phyloP scores from a whole-genome alignment of 148 eudicot species.

The Dysphania ambrosioides region DNA sequence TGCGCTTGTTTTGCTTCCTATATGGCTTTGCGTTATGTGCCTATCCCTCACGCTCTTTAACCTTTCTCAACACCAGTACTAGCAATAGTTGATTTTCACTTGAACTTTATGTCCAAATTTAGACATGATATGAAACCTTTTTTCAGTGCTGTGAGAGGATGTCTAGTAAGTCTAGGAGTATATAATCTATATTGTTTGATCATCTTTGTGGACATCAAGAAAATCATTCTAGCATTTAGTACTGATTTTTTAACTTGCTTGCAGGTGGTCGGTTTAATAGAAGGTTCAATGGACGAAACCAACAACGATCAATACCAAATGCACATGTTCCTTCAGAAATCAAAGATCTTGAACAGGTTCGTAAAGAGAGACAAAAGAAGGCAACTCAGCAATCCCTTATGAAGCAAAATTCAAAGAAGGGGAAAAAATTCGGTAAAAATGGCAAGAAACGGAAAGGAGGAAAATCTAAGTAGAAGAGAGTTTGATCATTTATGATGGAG shows the following conservation, averaged over 20 bases:
- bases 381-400: slow-evolving; percentile 46
- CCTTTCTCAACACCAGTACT: neutral
- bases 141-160: neutral
- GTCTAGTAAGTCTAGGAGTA: neutral
- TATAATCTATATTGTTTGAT: neutral
- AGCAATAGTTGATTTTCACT: neutral
- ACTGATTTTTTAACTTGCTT: neutral
- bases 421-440: slow-evolving; percentile 56
- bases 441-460: slow-evolving; percentile 40
- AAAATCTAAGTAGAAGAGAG: slow-evolving; percentile 23
- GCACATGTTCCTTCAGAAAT: slow-evolving; percentile 86
- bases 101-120: neutral
- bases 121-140: neutral
- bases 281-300: slow-evolving; percentile 58
- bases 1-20: neutral
- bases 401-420: slow-evolving; percentile 60
- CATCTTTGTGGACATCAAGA: neutral
- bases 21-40: neutral
- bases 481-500: too few relatives aligned
- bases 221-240: neutral
- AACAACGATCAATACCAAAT: slow-evolving; percentile 52
- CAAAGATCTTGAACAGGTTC: slow-evolving; percentile 75
- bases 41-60: neutral
- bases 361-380: slow-evolving; percentile 82
- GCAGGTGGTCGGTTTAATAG: slow-evolving; percentile 51